Percentiles rank a stretch among this genome's conserved stretches.
These are phyloP conservation scores for Pilaira anomala DNA, from an alignment of 192 early-diverging fungal species.

Conservation along the genomic window DNA sequence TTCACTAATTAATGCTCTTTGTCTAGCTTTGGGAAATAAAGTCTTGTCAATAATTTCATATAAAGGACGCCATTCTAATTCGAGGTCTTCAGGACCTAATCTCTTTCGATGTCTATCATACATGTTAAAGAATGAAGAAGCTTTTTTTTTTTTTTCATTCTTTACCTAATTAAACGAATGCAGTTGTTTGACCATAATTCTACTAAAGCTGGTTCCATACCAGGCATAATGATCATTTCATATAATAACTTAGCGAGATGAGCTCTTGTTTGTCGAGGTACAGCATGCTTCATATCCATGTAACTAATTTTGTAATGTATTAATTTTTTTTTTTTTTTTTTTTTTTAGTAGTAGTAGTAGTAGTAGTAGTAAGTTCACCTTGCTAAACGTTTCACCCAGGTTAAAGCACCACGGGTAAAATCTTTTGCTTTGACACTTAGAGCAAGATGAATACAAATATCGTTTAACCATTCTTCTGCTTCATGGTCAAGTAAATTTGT, in stretches of 20 bases:
- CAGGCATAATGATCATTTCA: conserved; percentile 59
- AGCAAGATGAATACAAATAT: conserved; percentile 46
- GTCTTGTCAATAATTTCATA: conserved; percentile 58
- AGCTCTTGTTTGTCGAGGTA: conserved; percentile 55
- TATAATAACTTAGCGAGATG: conserved; percentile 59
- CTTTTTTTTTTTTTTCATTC: background rate
- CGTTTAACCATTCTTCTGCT: conserved; percentile 41
- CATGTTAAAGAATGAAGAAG: background rate
- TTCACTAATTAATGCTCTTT: conserved; percentile 57
- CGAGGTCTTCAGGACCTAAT: conserved; percentile 59
- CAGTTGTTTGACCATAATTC: conserved; percentile 57
- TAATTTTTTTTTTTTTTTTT: too few species aligned
- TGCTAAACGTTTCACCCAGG: conserved; percentile 58
- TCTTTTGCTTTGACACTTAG: conserved; percentile 50
- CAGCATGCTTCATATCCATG: conserved; percentile 59
- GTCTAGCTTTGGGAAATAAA: conserved; percentile 66
- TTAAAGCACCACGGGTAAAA: conserved; percentile 49
- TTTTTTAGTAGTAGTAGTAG: too few species aligned
- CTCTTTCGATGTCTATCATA: conserved; percentile 57
- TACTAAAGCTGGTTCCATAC: conserved; percentile 67
- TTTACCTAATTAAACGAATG: conserved; percentile 67
- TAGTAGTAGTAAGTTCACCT: too few species aligned
- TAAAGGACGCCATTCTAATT: conserved; percentile 73
- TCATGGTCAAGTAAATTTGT: conserved; percentile 33
- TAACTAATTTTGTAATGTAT: conserved; percentile 43